Evolutionary conservation across 1,284 basidiomycete genomes (phyloP).

Genomic region (Anthracocystis panici-leucophaei): DNA sequence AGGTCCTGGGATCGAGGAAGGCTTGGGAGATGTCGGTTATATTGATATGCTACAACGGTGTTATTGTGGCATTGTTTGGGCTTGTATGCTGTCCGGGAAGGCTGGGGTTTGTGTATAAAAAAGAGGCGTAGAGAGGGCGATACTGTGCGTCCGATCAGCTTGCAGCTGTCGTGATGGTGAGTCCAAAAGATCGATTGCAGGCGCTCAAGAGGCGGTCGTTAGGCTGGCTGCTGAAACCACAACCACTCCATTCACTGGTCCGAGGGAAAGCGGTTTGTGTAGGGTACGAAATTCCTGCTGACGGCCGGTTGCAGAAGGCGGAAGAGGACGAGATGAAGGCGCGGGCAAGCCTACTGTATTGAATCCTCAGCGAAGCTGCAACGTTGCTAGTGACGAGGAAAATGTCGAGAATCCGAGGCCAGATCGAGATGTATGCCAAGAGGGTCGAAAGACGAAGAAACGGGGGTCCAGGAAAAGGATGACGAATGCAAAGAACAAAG

Average conservation of each 20-base stretch:
- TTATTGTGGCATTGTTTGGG: constrained; percentile 10
- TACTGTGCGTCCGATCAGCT: not conserved
- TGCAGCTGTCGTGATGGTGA: not conserved
- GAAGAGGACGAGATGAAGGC: constrained; percentile 8
- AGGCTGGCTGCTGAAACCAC: too few relatives aligned
- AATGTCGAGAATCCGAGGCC: not conserved
- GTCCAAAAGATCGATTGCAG: not conserved
- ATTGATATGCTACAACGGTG: constrained; percentile 7
- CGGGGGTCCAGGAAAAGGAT: not conserved
- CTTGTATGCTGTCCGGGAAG: not conserved
- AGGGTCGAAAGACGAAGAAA: not conserved
- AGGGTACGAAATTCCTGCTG: too few relatives aligned
- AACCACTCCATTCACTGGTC: too few relatives aligned
- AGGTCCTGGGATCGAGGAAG: constrained; percentile 10
- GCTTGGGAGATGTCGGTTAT: not conserved
- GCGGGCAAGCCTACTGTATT: not conserved
- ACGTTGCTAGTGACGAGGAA: too few relatives aligned
- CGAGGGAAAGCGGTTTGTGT: too few relatives aligned
- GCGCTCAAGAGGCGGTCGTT: not conserved
- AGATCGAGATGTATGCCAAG: not conserved
- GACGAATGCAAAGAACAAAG: not conserved
- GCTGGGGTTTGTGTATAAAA: not conserved
- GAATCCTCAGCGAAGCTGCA: not conserved
- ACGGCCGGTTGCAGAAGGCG: not conserved
- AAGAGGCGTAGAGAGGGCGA: not conserved